Base-by-base conservation (phyloP, 2,329 filamentous ascomycete species). In the Neofusicoccum kwambonambiense region DNA sequence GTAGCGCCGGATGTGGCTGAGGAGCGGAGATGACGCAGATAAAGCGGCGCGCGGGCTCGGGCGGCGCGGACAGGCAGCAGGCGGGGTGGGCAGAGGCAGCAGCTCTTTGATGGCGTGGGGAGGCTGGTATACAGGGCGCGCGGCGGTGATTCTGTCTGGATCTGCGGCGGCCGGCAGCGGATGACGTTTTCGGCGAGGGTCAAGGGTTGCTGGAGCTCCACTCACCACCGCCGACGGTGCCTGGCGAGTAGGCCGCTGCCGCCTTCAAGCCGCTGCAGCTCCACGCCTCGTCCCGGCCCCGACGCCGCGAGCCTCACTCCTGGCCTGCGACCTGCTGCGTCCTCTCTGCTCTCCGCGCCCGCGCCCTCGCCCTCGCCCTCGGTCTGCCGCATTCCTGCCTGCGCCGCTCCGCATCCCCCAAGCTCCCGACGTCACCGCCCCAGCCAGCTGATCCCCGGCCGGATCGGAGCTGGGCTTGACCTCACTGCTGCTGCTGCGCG, bases 111-210 rank as follows among this genome's bases (percentile, higher is more conserved):
- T 41, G 58, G 44, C 58, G 35, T 12, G 41, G 19, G 42, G 56
- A 47, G 56, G 42, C 56, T 60, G 56, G 56, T 45, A 60, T 60
- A 60, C 15, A 35, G 56, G n/a, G 11, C 17, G 34, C 50, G 27
- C 31, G 31, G 42, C 42, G 27, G 56, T 27, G 41, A 9, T 47
- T 57, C 39, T 44, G 37, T 22, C 39, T 57, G 54, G 56, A 37
- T 60, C 22, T 60, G 56, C 56, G 27, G 22, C 39, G 37, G 35
- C 58, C 41, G 27, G 22, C 39, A 34, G 35, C 58, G 58, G 51
- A 62, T 62, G 58, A 62, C 58, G 58, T 62, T 61, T 61, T 61
- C 57, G 44, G 42, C 44, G 54, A 57, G 39, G 54, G 54, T 44
- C 54, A 45, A 39, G 54, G 54, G 51, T 37, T 39, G 57, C 41